Conservation (phyloP, 371 early-diverging fungal genomes). For the Smittium mucronatum region DNA sequence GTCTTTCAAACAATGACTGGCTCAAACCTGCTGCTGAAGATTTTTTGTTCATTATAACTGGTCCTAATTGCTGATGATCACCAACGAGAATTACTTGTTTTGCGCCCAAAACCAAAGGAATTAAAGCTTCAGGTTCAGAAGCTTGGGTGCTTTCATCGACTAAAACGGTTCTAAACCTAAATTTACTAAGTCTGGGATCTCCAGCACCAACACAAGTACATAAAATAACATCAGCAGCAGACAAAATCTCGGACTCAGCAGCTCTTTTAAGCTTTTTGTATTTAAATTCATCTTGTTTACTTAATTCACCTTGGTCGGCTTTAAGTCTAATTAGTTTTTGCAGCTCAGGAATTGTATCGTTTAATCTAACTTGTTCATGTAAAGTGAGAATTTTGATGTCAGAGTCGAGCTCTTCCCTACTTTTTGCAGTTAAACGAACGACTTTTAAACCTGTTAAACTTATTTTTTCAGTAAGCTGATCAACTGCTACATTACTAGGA, state of each 20-base stretch:
- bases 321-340: constrained; percentile 81
- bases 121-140: constrained; percentile 94
- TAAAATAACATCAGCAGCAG: constrained; percentile 92
- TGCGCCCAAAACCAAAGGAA: constrained; percentile 88
- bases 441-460: constrained; percentile 91
- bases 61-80: constrained; percentile 98
- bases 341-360: constrained; percentile 82
- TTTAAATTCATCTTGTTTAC: constrained; percentile 67
- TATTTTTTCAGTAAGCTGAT: constrained; percentile 94
- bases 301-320: constrained; percentile 76
- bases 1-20: constrained; percentile 93
- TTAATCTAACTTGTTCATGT: constrained; percentile 88
- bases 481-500: constrained; percentile 98
- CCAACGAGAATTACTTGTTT: constrained; percentile 96
- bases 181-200: constrained; percentile 76
- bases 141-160: constrained; percentile 98
- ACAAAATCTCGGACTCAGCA: constrained; percentile 80
- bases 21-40: constrained; percentile 88
- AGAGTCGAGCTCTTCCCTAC: constrained; percentile 86
- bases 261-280: constrained; percentile 63
- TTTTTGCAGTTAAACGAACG: constrained; percentile 88
- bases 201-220: constrained; percentile 98
- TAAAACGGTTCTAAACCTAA: constrained; percentile 85
- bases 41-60: constrained; percentile 94
- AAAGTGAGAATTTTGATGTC: constrained; percentile 81